Evolutionary conservation across 495 filamentous ascomycete species (phyloP).

Genomic region (Hypoxylon subgilvum): DNA sequence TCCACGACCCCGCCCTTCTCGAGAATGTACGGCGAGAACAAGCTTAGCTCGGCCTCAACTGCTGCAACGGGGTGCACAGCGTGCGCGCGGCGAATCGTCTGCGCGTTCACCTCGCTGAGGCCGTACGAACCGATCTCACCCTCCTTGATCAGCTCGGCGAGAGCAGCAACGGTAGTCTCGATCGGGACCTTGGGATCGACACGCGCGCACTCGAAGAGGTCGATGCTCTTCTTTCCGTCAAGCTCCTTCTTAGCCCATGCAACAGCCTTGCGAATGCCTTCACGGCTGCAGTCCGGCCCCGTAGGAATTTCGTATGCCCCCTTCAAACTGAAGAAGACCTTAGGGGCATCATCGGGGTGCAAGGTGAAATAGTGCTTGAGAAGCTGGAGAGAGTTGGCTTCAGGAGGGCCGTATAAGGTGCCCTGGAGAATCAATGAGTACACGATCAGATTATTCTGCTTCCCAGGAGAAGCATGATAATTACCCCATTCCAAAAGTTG

Average conservation of each 20-base stretch:
- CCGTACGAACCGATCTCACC: constrained; percentile 60
- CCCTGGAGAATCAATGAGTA: constrained; percentile 36
- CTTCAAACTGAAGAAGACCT: constrained; percentile 23
- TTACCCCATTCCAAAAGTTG: constrained; percentile 70
- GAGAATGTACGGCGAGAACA: constrained; percentile 44
- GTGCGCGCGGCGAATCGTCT: constrained; percentile 44
- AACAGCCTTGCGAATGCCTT: constrained; percentile 65
- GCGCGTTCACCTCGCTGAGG: constrained; percentile 46
- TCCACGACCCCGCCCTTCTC: constrained; percentile 36
- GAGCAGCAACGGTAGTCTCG: constrained; percentile 33
- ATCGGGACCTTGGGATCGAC: constrained; percentile 62
- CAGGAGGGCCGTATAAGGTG: constrained; percentile 52
- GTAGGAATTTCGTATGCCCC: constrained; percentile 36
- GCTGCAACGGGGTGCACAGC: constrained; percentile 45
- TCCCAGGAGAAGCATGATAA: neutral
- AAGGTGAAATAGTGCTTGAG: too few relatives aligned
- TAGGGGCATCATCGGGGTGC: too few relatives aligned
- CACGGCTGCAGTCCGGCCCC: constrained; percentile 54
- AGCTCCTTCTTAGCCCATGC: constrained; percentile 66
- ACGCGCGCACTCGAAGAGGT: constrained; percentile 75
- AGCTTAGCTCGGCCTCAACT: constrained; percentile 53
- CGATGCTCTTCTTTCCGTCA: constrained; percentile 70
- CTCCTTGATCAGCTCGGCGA: constrained; percentile 59
- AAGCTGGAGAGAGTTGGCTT: constrained; percentile 55
- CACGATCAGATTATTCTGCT: neutral